phyloP scores from a whole-genome alignment of 331 rosid genomes.

The Quercus phellos region DNA sequence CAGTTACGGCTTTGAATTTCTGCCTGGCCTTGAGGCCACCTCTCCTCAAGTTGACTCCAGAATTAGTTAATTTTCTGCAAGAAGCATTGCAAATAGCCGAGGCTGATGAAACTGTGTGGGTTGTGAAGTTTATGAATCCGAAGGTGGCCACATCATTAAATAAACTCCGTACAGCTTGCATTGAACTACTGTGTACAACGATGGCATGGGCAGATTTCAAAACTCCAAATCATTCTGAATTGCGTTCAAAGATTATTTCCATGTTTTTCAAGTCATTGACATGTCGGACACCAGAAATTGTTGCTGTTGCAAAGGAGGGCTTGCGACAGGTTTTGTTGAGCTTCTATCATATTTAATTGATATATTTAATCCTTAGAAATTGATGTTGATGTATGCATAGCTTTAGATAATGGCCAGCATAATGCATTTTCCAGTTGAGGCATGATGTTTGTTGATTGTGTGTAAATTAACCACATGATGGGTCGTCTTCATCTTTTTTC shows the following conservation, averaged over 20 bases:
- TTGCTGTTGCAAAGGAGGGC: constrained; percentile 99
- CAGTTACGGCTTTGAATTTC: constrained; percentile 90
- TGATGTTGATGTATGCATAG: constrained; percentile 6
- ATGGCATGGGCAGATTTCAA: constrained; percentile 99
- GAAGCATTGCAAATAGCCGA: constrained; percentile 97
- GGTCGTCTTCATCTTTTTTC: not conserved
- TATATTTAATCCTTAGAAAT: constrained; percentile 8
- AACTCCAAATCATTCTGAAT: constrained; percentile 85
- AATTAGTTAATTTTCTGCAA: constrained; percentile 89
- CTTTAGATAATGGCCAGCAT: not conserved
- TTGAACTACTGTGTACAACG: constrained; percentile 92
- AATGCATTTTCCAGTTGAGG: not conserved
- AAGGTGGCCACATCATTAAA: constrained; percentile 84
- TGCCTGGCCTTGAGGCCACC: constrained; percentile 99
- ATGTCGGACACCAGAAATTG: constrained; percentile 92
- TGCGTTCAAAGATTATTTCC: constrained; percentile 93
- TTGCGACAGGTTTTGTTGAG: constrained; percentile 68
- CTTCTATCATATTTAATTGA: constrained; percentile 11
- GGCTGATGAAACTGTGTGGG: constrained; percentile 93
- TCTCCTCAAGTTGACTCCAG: constrained; percentile 93
- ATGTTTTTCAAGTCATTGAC: constrained; percentile 98
- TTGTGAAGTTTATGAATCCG: constrained; percentile 86
- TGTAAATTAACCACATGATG: not conserved
- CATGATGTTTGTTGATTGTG: constrained; percentile 5
- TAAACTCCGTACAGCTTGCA: constrained; percentile 94